Evolutionary conservation across 805 yeast genomes (phyloP), one percentile per base, ranked within the genome.

Genomic region (Candida parachauliodes): DNA sequence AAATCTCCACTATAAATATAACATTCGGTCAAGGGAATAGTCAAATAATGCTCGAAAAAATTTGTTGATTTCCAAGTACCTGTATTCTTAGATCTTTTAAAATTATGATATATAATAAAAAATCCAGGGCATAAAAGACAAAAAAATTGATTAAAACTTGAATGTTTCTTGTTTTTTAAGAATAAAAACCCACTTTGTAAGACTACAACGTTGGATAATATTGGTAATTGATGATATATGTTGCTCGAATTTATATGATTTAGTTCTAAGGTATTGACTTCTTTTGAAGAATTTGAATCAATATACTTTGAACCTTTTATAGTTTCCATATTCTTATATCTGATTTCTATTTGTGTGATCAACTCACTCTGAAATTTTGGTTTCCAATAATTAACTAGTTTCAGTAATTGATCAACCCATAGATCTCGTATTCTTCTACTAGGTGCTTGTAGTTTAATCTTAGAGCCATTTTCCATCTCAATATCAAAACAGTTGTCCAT

Each of bases 1-100:
- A 75, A 58, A 2, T 70, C 56, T 1, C 91, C 95, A 1, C 93
- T 77, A 57, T 86, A 86, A 3, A 87, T 70, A 54, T 88, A 91
- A 41, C 94, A 79, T 10, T 73, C 76, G 2, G 72, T 54, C 19
- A 91, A 58, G 1, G 88, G 79, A 14, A 88, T 72, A 0, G 83
- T 74, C 34, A 76, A 51, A 45, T 72, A 70, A 47, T 74, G 79
- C 31, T 66, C 59, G 48, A 74, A 80, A 45, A 72, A 74, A 1
- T 72, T 61, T 0, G 71, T 50, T 2, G 65, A 62, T n/a, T 72
- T 68, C 50, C 70, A 65, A 3, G 70, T 59, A 2, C 68, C 68
- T 0, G 81, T 76, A 1, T 59, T 43, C 16, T 60, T 56, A 9
- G 76, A 64, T 40, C 88, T 62, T 26, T 63, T 57, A 42, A 62